Percentiles rank a stretch among this genome's conserved stretches.
phyloP scores from a whole-genome alignment of 2,329 filamentous ascomycete species.

The Macrophomina pseudophaseolina region DNA sequence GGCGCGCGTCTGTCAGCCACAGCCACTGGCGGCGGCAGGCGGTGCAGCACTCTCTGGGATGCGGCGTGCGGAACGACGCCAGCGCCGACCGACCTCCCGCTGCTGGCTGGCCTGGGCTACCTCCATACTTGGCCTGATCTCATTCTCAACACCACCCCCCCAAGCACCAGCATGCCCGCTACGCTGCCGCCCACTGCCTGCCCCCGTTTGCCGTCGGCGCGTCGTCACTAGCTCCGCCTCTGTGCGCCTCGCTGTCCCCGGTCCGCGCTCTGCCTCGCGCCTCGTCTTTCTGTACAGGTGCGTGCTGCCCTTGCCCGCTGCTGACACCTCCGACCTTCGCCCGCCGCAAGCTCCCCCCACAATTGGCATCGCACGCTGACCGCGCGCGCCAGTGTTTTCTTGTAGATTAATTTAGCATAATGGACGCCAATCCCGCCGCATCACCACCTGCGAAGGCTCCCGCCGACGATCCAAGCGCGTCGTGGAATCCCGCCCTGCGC shows the following conservation, averaged over 20 bases:
- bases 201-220: background rate
- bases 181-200: background rate
- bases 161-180: conserved; percentile 11
- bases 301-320: conserved; percentile 28
- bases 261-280: conserved; percentile 27
- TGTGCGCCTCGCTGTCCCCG: conserved; percentile 28
- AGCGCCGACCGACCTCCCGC: background rate
- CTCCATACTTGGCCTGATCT: conserved; percentile 20
- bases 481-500: conserved; percentile 63
- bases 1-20: conserved; percentile 7
- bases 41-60: background rate
- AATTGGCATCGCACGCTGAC: conserved; percentile 14
- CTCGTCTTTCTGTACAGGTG: conserved; percentile 43
- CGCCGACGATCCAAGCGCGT: conserved; percentile 34
- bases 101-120: background rate
- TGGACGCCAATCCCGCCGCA: conserved; percentile 20
- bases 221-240: conserved; percentile 12
- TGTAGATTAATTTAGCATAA: conserved; percentile 24
- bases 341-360: background rate
- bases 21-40: background rate
- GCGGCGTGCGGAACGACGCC: background rate
- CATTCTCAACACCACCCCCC: background rate
- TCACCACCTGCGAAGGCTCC: conserved; percentile 20
- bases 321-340: conserved; percentile 10
- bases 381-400: conserved; percentile 2